A percentile compares a stretch with the other conserved stretches of the same genome.
Conservation (phyloP, 208 protist genomes). For the Wallacemonas sp. region DNA sequence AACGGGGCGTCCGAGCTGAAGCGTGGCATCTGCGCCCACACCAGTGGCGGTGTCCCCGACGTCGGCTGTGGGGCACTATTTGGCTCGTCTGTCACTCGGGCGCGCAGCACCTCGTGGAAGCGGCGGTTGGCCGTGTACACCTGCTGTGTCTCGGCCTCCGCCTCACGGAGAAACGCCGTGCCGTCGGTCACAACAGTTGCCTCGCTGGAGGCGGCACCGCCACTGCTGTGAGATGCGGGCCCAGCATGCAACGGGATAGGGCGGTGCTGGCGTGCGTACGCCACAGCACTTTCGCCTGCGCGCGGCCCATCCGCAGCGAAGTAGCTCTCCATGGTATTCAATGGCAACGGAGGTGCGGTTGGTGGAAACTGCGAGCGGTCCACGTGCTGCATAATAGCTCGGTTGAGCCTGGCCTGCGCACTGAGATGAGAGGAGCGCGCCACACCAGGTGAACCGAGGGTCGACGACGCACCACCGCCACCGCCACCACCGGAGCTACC, state of each 20-base stretch:
- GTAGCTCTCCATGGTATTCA: conserved; percentile 59
- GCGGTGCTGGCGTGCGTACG: conserved; percentile 19
- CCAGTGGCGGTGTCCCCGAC: conserved; percentile 20
- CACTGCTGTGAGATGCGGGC: neutral
- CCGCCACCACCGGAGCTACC: conserved; percentile 7
- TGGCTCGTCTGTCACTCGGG: neutral
- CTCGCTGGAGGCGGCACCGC: neutral
- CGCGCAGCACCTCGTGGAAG: conserved; percentile 55
- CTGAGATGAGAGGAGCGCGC: neutral
- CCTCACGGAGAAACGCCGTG: conserved; percentile 64
- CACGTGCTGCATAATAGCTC: conserved; percentile 30
- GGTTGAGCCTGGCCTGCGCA: conserved; percentile 23
- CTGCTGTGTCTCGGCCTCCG: conserved; percentile 34
- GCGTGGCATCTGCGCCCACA: conserved; percentile 83
- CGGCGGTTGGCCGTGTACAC: conserved; percentile 49
- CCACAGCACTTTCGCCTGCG: conserved; percentile 11
- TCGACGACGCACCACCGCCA: conserved; percentile 4
- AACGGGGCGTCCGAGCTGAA: conserved; percentile 59
- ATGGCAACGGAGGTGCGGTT: conserved; percentile 34
- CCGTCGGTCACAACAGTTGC: conserved; percentile 36
- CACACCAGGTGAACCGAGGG: neutral
- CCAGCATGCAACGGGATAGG: conserved; percentile 27
- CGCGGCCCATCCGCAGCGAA: conserved; percentile 6
- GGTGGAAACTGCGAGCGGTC: conserved; percentile 28
- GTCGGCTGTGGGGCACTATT: neutral